Percentiles rank a stretch among this genome's conserved stretches.
Evolutionary conservation across 78 protist genomes (phyloP).

Genomic region (Protostelium mycophagum): DNA sequence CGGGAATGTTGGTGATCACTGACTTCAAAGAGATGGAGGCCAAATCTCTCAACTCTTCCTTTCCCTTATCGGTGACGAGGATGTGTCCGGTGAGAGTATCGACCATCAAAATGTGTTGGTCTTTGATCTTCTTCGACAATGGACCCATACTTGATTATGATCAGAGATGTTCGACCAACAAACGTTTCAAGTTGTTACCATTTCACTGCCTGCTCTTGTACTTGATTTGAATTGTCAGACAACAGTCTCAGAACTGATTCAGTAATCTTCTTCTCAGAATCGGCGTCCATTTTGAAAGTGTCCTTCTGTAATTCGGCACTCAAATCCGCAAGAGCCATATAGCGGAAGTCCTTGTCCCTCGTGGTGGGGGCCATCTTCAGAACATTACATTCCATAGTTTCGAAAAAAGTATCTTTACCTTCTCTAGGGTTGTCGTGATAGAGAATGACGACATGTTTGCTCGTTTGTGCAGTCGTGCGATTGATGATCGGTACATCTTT

Average conservation of each 20-base stretch:
- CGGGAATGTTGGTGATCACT: constrained; percentile 34
- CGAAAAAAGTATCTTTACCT: no score
- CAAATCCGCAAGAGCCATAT: constrained; percentile 69
- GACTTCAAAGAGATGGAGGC: constrained; percentile 55
- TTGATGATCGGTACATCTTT: no score
- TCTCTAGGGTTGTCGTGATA: no score
- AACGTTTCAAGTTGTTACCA: constrained; percentile 24
- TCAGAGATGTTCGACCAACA: neutral
- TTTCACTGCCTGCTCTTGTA: constrained; percentile 70
- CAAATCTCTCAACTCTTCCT: constrained; percentile 63
- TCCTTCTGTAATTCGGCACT: constrained; percentile 58
- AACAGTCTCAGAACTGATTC: constrained; percentile 21
- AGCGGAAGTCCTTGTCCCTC: constrained; percentile 65
- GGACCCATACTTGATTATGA: constrained; percentile 33
- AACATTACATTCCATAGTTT: no score
- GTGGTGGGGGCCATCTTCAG: no score
- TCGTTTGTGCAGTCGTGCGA: no score
- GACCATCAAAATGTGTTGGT: constrained; percentile 26
- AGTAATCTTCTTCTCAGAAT: constrained; percentile 31
- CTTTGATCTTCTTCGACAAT: constrained; percentile 43
- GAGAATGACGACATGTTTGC: no score
- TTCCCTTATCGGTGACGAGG: constrained; percentile 12
- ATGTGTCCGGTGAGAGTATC: constrained; percentile 19
- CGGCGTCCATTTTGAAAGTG: constrained; percentile 47
- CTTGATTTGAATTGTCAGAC: constrained; percentile 49